These are phyloP conservation scores for Rubia yunnanensis DNA, from an alignment of 257 asterid species.

Conservation along the genomic window DNA sequence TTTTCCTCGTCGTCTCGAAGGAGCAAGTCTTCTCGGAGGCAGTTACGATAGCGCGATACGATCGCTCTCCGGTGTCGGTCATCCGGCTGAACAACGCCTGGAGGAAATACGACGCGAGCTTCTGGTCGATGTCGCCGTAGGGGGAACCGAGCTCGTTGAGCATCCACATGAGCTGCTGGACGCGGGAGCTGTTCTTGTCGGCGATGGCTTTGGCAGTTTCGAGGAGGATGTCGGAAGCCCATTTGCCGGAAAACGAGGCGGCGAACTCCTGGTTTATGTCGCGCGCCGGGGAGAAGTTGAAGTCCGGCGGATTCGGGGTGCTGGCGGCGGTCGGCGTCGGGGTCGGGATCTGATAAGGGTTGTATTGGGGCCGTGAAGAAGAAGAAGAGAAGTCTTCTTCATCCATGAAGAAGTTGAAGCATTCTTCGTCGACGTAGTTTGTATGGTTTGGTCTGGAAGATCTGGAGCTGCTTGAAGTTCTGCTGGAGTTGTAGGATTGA, in stretches of 20 bases:
- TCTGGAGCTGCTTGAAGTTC: conserved; percentile 72
- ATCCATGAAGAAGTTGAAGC: conserved; percentile 98
- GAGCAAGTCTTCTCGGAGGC: conserved; percentile 64
- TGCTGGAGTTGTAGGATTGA: conserved; percentile 67
- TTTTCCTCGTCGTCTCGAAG: conserved; percentile 65
- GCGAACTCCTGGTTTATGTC: conserved; percentile 53
- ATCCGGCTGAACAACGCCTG: conserved; percentile 75
- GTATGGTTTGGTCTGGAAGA: conserved; percentile 45
- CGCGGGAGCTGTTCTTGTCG: conserved; percentile 44
- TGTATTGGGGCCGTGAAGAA: conserved; percentile 47
- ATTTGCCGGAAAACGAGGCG: conserved; percentile 35
- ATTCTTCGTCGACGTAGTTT: conserved; percentile 53
- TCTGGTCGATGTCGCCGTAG: conserved; percentile 81
- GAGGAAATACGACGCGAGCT: conserved; percentile 71
- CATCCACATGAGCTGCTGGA: conserved; percentile 96
- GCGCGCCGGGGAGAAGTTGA: conserved; percentile 32
- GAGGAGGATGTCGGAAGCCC: conserved; percentile 71
- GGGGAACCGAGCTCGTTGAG: conserved; percentile 85
- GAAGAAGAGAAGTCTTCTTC: conserved; percentile 87
- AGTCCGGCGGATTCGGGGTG: conserved; percentile 23
- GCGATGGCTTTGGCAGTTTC: conserved; percentile 72
- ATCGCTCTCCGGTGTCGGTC: conserved; percentile 73
- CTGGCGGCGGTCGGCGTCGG: conserved; percentile 20
- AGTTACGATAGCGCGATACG: conserved; percentile 33
- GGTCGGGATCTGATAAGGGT: conserved; percentile 41